Base-by-base conservation (phyloP, 768 basidiomycete species). In the Cystofilobasidium ferigula region DNA sequence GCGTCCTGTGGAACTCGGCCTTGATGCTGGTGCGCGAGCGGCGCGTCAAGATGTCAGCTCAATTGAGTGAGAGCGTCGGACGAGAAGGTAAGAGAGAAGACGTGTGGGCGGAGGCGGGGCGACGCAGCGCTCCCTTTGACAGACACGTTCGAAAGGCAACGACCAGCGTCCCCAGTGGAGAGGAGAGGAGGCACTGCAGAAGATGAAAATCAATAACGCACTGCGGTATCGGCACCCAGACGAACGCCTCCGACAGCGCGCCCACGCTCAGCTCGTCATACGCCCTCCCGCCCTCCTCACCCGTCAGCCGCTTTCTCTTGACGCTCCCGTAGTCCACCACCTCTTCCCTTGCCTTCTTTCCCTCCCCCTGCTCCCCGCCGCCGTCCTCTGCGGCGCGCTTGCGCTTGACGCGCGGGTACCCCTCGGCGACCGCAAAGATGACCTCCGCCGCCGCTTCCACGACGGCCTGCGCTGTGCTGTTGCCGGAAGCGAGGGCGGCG, bases 21-120 rank as follows among this genome's bases (percentile, higher is more conserved):
- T 80, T 0, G 78, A 71, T 60, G 81, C 81, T 0, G 85, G 83
- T 16, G 85, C 84, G 83, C 73, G 84, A 89, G 69, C 83, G 81
- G 3, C 71, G 62, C 71, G 80, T 78, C 6, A 88, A 81, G 67
- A 82, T 79, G 26, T 79, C 48, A 30, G 53, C n/a, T 22, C 58
- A 26, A 60, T 22, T 20, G 77, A 83, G 85, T 62, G 63, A 42
- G 26, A 54, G 28, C 53, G 48, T 56, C 61, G 38, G 65, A 61
- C 42, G 6, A 30, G 30, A 34, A 28, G 48, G 64, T 22, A 24
- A 58, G 56, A 30, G 62, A 65, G 38, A 30, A 59, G 71, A 69
- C 64, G 38, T 63, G n/a, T n/a, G n/a, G n/a, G n/a, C n/a, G n/a
- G n/a, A n/a, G n/a, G n/a, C n/a, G n/a, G n/a, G n/a, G n/a, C n/a